These are phyloP conservation scores for Yamadazyma endophytica DNA, from an alignment of 805 yeast species.

Conservation along the genomic window DNA sequence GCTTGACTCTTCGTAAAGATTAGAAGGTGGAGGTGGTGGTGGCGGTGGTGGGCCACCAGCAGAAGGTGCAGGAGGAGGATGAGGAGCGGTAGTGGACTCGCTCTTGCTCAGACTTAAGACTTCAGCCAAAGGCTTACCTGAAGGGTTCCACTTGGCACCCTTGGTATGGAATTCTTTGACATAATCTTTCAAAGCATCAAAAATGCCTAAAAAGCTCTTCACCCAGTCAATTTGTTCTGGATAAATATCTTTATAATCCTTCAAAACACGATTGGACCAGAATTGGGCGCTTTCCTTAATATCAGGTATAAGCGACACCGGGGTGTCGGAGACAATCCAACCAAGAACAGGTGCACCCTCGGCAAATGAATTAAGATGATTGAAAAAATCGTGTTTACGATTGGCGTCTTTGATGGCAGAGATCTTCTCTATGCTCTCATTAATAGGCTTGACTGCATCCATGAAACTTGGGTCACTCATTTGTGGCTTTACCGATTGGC, in stretches of 20 bases:
- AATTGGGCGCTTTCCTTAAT: conserved; percentile 89
- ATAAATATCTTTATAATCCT: conserved; percentile 75
- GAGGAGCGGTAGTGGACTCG: conserved; percentile 20
- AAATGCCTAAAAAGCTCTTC: conserved; percentile 53
- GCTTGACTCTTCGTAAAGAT: conserved; percentile 18
- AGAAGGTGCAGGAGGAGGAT: conserved; percentile 58
- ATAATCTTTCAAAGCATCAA: conserved; percentile 67
- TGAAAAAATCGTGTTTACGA: conserved; percentile 59
- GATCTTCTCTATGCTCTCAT: conserved; percentile 53
- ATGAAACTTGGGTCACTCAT: conserved; percentile 48
- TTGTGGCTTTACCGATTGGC: conserved; percentile 63
- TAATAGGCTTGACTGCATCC: conserved; percentile 65
- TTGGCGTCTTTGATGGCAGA: conserved; percentile 68
- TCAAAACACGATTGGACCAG: conserved; percentile 88
- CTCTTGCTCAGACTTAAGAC: conserved; percentile 27
- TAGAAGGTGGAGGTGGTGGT: conserved; percentile 81
- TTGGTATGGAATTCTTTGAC: conserved; percentile 75
- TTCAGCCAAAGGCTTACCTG: conserved; percentile 55
- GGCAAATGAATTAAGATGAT: conserved; percentile 76
- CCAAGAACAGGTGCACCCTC: conserved; percentile 90
- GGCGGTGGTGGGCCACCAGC: conserved; percentile 77
- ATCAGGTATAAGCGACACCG: conserved; percentile 72
- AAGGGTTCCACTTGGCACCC: conserved; percentile 75
- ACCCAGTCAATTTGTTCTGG: conserved; percentile 79
- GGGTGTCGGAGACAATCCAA: conserved; percentile 80